Evolutionary conservation across 2,329 filamentous ascomycete species (phyloP), one percentile per base, ranked within the genome.

Genomic region (Sphaceloma murrayae): DNA sequence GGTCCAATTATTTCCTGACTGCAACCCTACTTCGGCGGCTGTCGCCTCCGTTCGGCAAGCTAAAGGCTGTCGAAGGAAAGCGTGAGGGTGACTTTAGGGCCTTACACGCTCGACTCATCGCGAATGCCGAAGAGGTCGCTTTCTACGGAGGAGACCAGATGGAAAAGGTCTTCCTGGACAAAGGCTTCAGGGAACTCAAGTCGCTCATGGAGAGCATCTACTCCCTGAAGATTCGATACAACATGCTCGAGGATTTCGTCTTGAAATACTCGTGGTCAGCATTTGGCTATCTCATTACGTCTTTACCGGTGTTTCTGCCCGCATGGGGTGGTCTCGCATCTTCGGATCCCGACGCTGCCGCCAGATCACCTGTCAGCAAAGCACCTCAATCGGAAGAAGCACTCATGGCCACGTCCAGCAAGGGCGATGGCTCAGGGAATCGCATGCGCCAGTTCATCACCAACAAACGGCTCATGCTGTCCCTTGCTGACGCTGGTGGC

Each of bases 391-490:
- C 31, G 34, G 46, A 46, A 2, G 46, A 49, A 32, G 45, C 49
- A 11, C 33, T 43, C 7, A 33, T 47, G 9, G 47, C 43, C 24
- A 43, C 45, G 2, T 32, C 43, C 9, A 32, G 17, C 10, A 33
- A 19, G 5, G 39, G 31, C 13, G 31, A 56, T 38, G 55, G 52
- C 27, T 34, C 31, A 9, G 58, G 84, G 34, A 79, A 81, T 46
- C 85, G 93, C 30, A 98, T 96, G 85, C 91, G 93, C 67, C 86
- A 94, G 24, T 98, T 98, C 65, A 95, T 98, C 64, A 98, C 91
- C 9, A 98, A 98, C 67, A 96, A 98, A 64, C 80, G 91, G 3
- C 79, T 98, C 29, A 96, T 98, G 91, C 75, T 98, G 22, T 96
- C 89, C 11, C 75, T 98, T 27, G 91, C 91, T 7, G 91, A 98